Percentiles rank a stretch among this genome's conserved stretches.
These are phyloP conservation scores for Talaromyces albobiverticillius DNA, from an alignment of 2,329 filamentous ascomycete genomes.

Conservation along the genomic window DNA sequence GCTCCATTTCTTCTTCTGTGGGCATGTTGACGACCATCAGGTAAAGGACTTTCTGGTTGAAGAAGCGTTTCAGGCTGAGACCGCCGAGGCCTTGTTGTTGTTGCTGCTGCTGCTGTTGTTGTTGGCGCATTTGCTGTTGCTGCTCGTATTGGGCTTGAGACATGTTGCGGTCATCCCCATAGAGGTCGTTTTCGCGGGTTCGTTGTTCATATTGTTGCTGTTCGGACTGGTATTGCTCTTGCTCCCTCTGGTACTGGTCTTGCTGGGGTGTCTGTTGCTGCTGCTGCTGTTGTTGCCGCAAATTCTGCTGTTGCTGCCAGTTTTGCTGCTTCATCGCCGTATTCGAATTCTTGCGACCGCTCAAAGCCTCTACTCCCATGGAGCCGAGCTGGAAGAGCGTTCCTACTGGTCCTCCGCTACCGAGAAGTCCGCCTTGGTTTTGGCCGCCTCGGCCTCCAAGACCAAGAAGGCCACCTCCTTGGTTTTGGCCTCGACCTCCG, in stretches of 20 bases:
- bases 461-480: too few species aligned
- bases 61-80: background rate
- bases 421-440: too few species aligned
- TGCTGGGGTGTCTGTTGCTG: background rate
- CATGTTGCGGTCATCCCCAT: too few species aligned
- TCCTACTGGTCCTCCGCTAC: background rate
- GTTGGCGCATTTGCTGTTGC: background rate
- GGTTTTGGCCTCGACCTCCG: background rate
- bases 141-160: too few species aligned
- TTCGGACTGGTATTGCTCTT: too few species aligned
- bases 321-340: background rate
- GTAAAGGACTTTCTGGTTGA: conserved; percentile 46
- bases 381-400: background rate
- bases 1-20: conserved; percentile 39
- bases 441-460: background rate
- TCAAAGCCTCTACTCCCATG: conserved; percentile 3
- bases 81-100: background rate
- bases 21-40: conserved; percentile 54
- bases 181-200: too few species aligned
- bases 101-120: background rate
- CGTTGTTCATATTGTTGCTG: too few species aligned
- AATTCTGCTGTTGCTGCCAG: background rate
- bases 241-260: background rate
- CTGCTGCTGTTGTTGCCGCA: background rate
- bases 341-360: background rate